Conservation (phyloP, 139 green algal species). For the Chlorella sp. region DNA sequence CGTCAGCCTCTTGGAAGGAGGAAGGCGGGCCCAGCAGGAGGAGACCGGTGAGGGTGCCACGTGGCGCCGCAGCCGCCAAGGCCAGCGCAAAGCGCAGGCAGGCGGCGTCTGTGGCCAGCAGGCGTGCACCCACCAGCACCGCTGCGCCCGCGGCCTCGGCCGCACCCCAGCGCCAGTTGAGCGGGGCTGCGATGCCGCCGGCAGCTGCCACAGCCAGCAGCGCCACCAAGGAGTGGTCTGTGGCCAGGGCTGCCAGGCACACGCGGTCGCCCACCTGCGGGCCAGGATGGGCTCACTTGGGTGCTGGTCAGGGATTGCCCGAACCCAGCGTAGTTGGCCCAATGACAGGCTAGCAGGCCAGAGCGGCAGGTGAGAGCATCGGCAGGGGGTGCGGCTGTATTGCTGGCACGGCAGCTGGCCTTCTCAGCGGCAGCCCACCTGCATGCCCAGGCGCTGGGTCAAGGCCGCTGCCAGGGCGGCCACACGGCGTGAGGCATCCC, state of each 20-base stretch:
- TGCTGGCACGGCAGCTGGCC: conserved; percentile 23
- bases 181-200: conserved; percentile 68
- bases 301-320: no score
- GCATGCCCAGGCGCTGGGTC: conserved; percentile 21
- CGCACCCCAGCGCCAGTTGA: conserved; percentile 71
- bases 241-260: conserved; percentile 51
- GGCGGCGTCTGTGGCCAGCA: conserved; percentile 27
- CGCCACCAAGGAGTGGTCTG: conserved; percentile 51
- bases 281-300: background rate
- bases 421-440: background rate
- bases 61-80: background rate
- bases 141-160: conserved; percentile 23
- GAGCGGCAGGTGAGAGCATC: background rate
- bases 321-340: background rate
- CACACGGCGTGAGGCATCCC: conserved; percentile 39
- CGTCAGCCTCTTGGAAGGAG: background rate
- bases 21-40: conserved; percentile 24
- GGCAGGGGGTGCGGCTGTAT: conserved; percentile 33
- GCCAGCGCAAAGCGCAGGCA: conserved; percentile 32
- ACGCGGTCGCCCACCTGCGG: conserved; percentile 54
- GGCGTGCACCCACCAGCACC: background rate
- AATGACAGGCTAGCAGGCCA: background rate
- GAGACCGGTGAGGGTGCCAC: background rate
- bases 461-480: conserved; percentile 53
- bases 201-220: conserved; percentile 67